Conservation (phyloP, 1,139 yeast species). For the Yamadazyma oceani region DNA sequence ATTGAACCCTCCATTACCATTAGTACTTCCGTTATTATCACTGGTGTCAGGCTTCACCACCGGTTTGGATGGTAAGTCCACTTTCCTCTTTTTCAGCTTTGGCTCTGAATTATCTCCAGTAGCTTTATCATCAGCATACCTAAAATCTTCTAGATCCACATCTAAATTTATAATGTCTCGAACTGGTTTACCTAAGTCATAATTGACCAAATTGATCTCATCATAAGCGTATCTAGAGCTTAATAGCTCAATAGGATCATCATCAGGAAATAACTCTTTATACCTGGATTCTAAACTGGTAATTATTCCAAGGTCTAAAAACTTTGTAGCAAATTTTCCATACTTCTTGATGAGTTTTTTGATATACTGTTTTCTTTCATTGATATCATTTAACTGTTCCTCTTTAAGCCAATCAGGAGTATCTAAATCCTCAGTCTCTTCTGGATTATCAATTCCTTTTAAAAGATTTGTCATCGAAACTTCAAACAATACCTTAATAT, state of each 20-base stretch:
- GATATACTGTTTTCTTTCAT: constrained; percentile 25
- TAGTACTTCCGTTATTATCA: constrained; percentile 10
- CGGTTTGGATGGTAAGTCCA: constrained; percentile 15
- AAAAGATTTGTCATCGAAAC: constrained; percentile 39
- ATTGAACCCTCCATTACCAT: background rate
- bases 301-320: constrained; percentile 70
- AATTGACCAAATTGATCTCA: constrained; percentile 44
- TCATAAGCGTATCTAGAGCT: constrained; percentile 46
- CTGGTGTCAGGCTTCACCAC: constrained; percentile 9
- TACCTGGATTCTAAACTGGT: constrained; percentile 66
- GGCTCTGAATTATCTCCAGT: constrained; percentile 15
- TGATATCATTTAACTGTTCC: constrained; percentile 25
- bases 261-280: constrained; percentile 64
- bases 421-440: constrained; percentile 21
- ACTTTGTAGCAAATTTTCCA: constrained; percentile 37
- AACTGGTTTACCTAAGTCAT: constrained; percentile 39
- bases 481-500: constrained; percentile 82
- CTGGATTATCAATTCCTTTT: constrained; percentile 33
- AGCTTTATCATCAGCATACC: constrained; percentile 16
- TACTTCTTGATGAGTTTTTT: constrained; percentile 23
- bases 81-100: constrained; percentile 19
- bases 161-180: too few relatives aligned
- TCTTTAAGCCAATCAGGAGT: constrained; percentile 23
- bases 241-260: constrained; percentile 43
- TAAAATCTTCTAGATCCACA: constrained; percentile 1